phyloP scores from a whole-genome alignment of 352 stramenopile genomes.

The Phytophthora pluvialis region DNA sequence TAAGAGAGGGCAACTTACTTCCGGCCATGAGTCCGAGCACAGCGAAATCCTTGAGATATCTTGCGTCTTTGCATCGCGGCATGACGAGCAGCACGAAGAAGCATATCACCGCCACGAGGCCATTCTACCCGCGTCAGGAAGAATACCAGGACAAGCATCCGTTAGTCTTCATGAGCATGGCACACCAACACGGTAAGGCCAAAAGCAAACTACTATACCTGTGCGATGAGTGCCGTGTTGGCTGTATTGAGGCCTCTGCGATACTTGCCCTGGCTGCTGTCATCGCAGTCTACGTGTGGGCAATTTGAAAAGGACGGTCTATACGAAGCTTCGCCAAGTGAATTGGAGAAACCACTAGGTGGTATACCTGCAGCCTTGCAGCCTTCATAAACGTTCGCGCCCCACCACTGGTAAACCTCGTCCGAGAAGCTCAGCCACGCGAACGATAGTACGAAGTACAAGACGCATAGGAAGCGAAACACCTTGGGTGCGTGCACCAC shows the following conservation, averaged over 20 bases:
- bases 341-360: not conserved
- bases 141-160: no score
- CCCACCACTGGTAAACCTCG: slow-evolving; percentile 81
- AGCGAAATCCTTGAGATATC: slow-evolving; percentile 55
- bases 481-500: slow-evolving; percentile 67
- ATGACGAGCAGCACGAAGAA: slow-evolving; percentile 63
- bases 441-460: slow-evolving; percentile 81
- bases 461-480: slow-evolving; percentile 71
- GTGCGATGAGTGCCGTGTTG: slow-evolving; percentile 61
- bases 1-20: slow-evolving; percentile 38
- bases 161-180: not conserved
- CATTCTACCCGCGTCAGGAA: slow-evolving; percentile 49
- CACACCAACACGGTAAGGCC: not conserved
- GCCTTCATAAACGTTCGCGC: slow-evolving; percentile 66
- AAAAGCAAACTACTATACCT: slow-evolving; percentile 28
- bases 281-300: slow-evolving; percentile 43
- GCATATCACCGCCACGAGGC: slow-evolving; percentile 57
- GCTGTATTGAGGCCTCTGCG: slow-evolving; percentile 62
- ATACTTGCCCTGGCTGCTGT: slow-evolving; percentile 44
- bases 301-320: slow-evolving; percentile 1
- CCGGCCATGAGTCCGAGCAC: slow-evolving; percentile 55
- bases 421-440: slow-evolving; percentile 79
- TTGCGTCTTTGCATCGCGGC: slow-evolving; percentile 53
- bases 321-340: not conserved
- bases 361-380: slow-evolving; percentile 56